These are phyloP conservation scores for Paecilomyces formosus DNA, from an alignment of 2,329 filamentous ascomycete genomes.

Conservation along the genomic window DNA sequence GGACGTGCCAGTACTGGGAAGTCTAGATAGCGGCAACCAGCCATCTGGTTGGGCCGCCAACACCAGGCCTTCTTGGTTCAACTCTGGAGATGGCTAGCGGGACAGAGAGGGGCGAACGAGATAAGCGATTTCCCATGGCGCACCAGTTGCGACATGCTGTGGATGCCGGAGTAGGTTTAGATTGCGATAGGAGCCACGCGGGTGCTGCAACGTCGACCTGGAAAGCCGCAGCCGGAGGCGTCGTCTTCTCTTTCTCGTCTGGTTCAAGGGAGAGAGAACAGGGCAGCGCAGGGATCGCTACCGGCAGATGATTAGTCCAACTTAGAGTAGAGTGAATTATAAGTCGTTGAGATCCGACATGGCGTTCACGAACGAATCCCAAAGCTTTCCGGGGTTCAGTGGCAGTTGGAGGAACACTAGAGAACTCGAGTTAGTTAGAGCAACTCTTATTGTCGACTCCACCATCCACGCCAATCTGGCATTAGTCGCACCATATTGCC, in stretches of 20 bases:
- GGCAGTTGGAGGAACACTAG: background rate
- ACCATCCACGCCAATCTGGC: background rate
- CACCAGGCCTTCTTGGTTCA: background rate
- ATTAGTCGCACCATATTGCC: background rate
- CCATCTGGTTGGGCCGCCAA: background rate
- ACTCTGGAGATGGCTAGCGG: background rate
- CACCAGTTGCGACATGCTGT: background rate
- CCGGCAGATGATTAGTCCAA: background rate
- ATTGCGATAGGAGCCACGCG: background rate
- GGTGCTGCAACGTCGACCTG: background rate
- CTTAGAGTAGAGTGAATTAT: background rate
- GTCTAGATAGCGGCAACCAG: background rate
- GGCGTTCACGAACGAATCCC: background rate
- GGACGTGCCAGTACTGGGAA: background rate
- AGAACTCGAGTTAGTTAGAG: background rate
- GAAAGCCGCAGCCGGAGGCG: background rate
- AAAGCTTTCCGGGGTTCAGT: background rate
- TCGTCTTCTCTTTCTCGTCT: background rate
- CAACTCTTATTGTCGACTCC: background rate
- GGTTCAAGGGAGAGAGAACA: background rate
- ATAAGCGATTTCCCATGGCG: background rate
- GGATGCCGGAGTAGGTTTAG: background rate
- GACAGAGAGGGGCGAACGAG: background rate
- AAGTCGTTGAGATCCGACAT: background rate
- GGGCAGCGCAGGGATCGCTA: background rate